Evolutionary conservation across 805 yeast species (phyloP).

Genomic region (Schwanniomyces polymorphus): DNA sequence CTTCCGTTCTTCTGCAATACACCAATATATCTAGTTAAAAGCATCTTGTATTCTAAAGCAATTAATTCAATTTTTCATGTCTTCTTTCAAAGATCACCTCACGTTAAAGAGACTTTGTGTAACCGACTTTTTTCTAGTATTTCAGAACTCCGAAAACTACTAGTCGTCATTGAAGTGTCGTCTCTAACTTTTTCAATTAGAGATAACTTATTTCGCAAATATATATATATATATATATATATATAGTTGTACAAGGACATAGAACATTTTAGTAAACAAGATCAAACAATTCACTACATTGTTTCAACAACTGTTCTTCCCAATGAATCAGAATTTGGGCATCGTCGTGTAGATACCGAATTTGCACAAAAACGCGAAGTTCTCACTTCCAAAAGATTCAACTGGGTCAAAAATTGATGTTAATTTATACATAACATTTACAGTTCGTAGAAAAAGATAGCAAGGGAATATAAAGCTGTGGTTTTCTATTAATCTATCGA

Average conservation of each 20-base stretch:
- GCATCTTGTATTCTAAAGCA: slow-evolving; percentile 1
- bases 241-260: too few species aligned
- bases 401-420: neutral
- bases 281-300: too few species aligned
- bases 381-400: slow-evolving; percentile 1
- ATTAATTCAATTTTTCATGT: neutral
- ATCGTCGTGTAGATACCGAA: neutral
- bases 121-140: neutral
- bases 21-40: slow-evolving; percentile 8
- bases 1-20: slow-evolving; percentile 2
- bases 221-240: too few species aligned
- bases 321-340: too few species aligned
- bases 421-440: neutral
- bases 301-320: too few species aligned
- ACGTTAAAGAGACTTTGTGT: neutral
- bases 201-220: too few species aligned
- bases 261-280: too few species aligned
- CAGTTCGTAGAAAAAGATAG: neutral
- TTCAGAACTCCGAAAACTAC: neutral
- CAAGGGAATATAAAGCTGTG: neutral
- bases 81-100: neutral
- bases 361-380: slow-evolving; percentile 1
- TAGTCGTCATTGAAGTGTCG: too few species aligned
- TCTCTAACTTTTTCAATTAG: too few species aligned
- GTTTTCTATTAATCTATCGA: neutral